Evolutionary conservation across 257 asterid species (phyloP).

Genomic region (Salvia hispanica): DNA sequence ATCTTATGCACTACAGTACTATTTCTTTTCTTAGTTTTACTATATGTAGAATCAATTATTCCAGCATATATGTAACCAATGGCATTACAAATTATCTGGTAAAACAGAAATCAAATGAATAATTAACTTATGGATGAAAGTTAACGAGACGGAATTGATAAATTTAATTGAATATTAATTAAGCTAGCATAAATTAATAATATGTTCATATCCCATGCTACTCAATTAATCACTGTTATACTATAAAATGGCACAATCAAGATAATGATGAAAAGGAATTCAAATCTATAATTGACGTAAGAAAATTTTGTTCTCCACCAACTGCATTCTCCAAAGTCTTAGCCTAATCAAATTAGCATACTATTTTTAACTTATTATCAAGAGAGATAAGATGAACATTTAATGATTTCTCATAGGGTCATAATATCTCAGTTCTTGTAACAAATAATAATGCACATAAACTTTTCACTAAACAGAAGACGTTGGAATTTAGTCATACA

Average conservation of each 20-base stretch:
- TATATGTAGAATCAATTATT: background rate
- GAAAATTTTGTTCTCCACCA: background rate
- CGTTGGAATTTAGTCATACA: slow-evolving; percentile 25
- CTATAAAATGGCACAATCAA: background rate
- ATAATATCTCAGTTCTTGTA: slow-evolving; percentile 25
- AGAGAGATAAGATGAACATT: slow-evolving; percentile 24
- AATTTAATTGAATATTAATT: too few relatives aligned
- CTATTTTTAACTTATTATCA: background rate
- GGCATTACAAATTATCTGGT: background rate
- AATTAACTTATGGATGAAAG: background rate
- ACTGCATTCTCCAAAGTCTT: background rate
- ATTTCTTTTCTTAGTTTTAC: background rate
- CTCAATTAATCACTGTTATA: background rate
- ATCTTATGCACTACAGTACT: background rate
- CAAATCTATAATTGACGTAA: slow-evolving; percentile 17
- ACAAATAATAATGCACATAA: background rate
- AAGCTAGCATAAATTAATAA: too few relatives aligned
- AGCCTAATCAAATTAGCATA: background rate
- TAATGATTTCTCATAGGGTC: slow-evolving; percentile 16
- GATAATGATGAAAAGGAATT: slow-evolving; percentile 1
- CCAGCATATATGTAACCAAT: background rate
- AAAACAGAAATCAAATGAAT: background rate
- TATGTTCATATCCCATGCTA: background rate
- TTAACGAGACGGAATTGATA: too few relatives aligned
- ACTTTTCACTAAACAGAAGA: slow-evolving; percentile 2